Percentiles rank a stretch among this genome's conserved stretches.
Conservation (phyloP, 352 stramenopile species). For the Phytophthora pluvialis region DNA sequence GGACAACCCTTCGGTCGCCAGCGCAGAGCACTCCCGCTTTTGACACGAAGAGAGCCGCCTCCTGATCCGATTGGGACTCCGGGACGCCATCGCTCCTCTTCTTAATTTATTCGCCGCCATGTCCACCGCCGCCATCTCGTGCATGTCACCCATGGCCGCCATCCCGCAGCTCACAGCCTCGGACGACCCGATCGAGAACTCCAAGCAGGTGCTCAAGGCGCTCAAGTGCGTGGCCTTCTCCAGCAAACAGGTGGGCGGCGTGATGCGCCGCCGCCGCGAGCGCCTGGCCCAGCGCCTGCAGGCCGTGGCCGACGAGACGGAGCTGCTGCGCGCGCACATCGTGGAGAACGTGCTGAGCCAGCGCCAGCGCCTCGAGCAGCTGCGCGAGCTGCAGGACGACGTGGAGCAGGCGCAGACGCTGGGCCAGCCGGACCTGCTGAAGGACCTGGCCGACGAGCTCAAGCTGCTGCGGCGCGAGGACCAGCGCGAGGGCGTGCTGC, state of each 20-base stretch:
- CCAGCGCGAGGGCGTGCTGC: conserved; percentile 50
- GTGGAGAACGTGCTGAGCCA: conserved; percentile 60
- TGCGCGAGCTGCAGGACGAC: conserved; percentile 61
- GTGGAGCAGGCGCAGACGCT: conserved; percentile 59
- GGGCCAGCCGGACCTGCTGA: conserved; percentile 54
- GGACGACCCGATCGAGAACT: conserved; percentile 46
- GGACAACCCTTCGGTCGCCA: background rate
- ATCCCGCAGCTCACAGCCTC: conserved; percentile 32
- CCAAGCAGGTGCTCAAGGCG: conserved; percentile 69
- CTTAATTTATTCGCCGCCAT: conserved; percentile 15
- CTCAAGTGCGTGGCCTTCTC: conserved; percentile 70
- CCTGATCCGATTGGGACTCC: conserved; percentile 21
- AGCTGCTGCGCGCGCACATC: conserved; percentile 55
- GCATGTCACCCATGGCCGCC: conserved; percentile 36
- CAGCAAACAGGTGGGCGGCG: conserved; percentile 65
- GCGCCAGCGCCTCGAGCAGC: conserved; percentile 49
- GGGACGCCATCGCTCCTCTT: conserved; percentile 2
- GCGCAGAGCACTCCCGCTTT: conserved; percentile 16
- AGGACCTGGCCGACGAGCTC: conserved; percentile 56
- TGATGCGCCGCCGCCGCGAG: conserved; percentile 60
- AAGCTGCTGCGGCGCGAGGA: conserved; percentile 55
- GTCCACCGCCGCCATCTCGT: conserved; percentile 44
- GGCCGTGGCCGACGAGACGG: conserved; percentile 55
- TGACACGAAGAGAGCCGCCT: conserved; percentile 9
- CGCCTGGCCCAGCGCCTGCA: conserved; percentile 51